A percentile compares a stretch with the other conserved stretches of the same genome.
phyloP scores from a whole-genome alignment of 2,329 filamentous ascomycete species.

The Xylariaceae sp. region DNA sequence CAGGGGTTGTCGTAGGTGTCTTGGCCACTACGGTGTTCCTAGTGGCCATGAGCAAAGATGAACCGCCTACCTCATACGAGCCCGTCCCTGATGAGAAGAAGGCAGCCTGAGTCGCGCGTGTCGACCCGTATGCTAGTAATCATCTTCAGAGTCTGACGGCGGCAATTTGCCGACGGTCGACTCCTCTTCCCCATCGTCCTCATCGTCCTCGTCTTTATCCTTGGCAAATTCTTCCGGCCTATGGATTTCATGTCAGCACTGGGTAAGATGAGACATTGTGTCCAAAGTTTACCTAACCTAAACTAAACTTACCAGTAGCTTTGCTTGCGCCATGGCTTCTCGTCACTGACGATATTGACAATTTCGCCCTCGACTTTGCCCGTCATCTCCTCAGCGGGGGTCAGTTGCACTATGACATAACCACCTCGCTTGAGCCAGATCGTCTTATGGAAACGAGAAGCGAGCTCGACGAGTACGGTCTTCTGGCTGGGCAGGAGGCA shows the following conservation, averaged over 20 bases:
- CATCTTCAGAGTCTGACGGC: slow-evolving; percentile 71
- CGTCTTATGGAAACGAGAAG: slow-evolving; percentile 78
- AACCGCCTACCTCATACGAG: slow-evolving; percentile 14
- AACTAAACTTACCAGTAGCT: slow-evolving; percentile 65
- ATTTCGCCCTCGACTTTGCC: slow-evolving; percentile 86
- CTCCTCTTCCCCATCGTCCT: slow-evolving; percentile 65
- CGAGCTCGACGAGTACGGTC: slow-evolving; percentile 70
- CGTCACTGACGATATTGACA: slow-evolving; percentile 84
- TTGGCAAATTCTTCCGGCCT: slow-evolving; percentile 80
- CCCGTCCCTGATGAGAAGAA: slow-evolving; percentile 22
- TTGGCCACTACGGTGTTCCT: slow-evolving; percentile 61
- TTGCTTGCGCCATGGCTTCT: slow-evolving; percentile 87
- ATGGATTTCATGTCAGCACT: slow-evolving; percentile 7
- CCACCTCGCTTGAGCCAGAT: slow-evolving; percentile 90
- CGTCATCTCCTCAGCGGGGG: slow-evolving; percentile 57
- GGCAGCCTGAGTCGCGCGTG: slow-evolving; percentile 13
- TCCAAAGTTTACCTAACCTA: no score
- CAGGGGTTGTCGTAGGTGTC: slow-evolving; percentile 60
- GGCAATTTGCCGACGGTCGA: slow-evolving; percentile 82
- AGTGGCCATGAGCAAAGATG: slow-evolving; percentile 40
- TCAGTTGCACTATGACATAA: slow-evolving; percentile 74
- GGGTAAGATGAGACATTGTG: background rate
- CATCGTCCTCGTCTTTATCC: slow-evolving; percentile 51
- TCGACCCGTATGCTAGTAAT: slow-evolving; percentile 32
- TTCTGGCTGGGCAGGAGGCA: slow-evolving; percentile 65